Evolutionary conservation across 2,329 filamentous ascomycete species (phyloP), one percentile per base, ranked within the genome.

Genomic region (Mollisiaceae sp.): DNA sequence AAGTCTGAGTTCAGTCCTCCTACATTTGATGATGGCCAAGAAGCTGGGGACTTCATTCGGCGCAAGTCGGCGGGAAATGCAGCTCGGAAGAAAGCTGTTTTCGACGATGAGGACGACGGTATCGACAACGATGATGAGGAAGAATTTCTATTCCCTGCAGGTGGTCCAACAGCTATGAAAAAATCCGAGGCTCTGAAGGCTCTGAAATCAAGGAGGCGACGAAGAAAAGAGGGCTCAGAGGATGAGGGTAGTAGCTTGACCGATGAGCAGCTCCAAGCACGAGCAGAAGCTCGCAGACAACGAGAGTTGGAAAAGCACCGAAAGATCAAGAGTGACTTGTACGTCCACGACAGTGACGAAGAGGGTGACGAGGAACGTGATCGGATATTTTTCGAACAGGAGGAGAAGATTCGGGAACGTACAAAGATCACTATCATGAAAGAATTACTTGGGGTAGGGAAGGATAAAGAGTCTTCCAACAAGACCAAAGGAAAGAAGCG

Each of bases 281-380:
- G 83, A 18, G 82, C 85, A 38, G 87, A 86, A 69, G 85, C 85
- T 63, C 87, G 88, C 14, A 83, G 84, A 14, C 82, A 89, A 60
- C 90, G 86, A 70, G 89, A 97, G 70, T 80, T 86, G n/a, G 92
- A 94, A 73, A 93, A 93, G 78, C 84, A 88, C 58, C 82, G 83
- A 38, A 91, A 90, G 75, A 91, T 95, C 79, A 98, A 97, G 82
- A 96, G 91, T 73, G 89, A 89, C 27, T 79, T 94, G 45, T 94
- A 89, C 73, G 91, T 99, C 59, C 86, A 90, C 65, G 89, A 90
- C 43, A 93, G 91, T 70, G 95, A 98, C 75, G 95, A 98, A 61
- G 93, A 97, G 71, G 89, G 86, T n/a, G 93, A 97, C 73, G 88
- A 85, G 39, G 92, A 93, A 56, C 86, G 87, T 64, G 86, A 91